A percentile compares a stretch with the other conserved stretches of the same genome.
Conservation (phyloP, 768 basidiomycete species). For the Boletus coccyginus region DNA sequence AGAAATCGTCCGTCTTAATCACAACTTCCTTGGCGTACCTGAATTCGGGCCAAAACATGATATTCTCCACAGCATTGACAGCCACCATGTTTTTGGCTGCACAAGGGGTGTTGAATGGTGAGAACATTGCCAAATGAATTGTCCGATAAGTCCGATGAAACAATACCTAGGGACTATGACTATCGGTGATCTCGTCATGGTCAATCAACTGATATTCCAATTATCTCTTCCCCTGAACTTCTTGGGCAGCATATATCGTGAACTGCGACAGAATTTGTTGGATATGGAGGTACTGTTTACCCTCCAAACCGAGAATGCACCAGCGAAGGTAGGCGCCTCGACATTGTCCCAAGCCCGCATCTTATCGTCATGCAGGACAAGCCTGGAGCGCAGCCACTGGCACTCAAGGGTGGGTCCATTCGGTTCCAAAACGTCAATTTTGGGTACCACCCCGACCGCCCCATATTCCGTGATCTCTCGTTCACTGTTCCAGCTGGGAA, state of each 20-base stretch:
- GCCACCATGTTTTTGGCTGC: conserved; percentile 96
- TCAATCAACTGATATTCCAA: conserved; percentile 98
- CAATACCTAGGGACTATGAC: conserved; percentile 83
- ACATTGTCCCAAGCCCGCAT: not conserved
- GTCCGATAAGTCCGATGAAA: conserved; percentile 1
- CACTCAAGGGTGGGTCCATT: conserved; percentile 80
- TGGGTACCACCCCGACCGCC: conserved; percentile 86
- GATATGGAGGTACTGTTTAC: conserved; percentile 98
- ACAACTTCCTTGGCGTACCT: conserved; percentile 90
- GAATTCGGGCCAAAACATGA: conserved; percentile 96
- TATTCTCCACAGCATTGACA: conserved; percentile 92
- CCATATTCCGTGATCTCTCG: conserved; percentile 84
- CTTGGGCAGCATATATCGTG: conserved; percentile 94
- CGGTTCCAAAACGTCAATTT: conserved; percentile 91
- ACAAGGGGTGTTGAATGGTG: conserved; percentile 90
- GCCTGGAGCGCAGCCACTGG: conserved; percentile 62
- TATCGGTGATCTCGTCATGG: conserved; percentile 97
- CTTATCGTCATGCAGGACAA: conserved; percentile 52
- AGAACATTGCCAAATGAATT: not conserved
- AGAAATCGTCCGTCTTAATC: conserved; percentile 91
- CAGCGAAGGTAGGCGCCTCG: conserved; percentile 48
- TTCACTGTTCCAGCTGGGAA: conserved; percentile 95
- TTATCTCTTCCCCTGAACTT: conserved; percentile 96
- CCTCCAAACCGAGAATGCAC: conserved; percentile 76
- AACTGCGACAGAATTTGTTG: conserved; percentile 90